Evolutionary conservation across 495 filamentous ascomycete genomes (phyloP).

Genomic region (Talaromyces wortmannii): DNA sequence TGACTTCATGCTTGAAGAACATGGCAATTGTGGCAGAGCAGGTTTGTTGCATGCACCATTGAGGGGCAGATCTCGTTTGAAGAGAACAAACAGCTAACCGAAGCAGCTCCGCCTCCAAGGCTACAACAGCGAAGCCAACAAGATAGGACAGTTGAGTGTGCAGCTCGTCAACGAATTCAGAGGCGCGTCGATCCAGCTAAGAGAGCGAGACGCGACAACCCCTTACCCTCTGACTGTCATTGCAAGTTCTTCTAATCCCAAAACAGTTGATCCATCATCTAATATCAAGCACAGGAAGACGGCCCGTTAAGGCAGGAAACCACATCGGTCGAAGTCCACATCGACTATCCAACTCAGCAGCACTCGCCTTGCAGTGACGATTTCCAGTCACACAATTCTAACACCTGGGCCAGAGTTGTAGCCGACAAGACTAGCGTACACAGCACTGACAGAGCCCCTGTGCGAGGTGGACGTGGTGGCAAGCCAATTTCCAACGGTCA

Average conservation of each 20-base stretch:
- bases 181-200: neutral
- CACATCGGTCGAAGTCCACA: neutral
- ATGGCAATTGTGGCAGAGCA: neutral
- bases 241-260: neutral
- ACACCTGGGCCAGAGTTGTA: neutral
- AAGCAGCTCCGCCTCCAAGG: slow-evolving; percentile 17
- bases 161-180: slow-evolving; percentile 15
- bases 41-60: neutral
- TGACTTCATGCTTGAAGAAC: neutral
- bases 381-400: neutral
- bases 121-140: slow-evolving; percentile 15
- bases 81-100: neutral
- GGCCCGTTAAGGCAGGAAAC: neutral
- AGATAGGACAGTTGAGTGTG: slow-evolving; percentile 19
- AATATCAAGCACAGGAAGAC: neutral
- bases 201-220: neutral
- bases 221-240: neutral
- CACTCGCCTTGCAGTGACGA: neutral
- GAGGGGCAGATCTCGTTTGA: neutral
- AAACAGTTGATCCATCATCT: neutral
- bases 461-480: neutral
- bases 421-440: neutral
- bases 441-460: neutral
- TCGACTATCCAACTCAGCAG: neutral
- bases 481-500: neutral